Conservation (phyloP, 2,329 filamentous ascomycete species). For the Parastagonospora avenae region DNA sequence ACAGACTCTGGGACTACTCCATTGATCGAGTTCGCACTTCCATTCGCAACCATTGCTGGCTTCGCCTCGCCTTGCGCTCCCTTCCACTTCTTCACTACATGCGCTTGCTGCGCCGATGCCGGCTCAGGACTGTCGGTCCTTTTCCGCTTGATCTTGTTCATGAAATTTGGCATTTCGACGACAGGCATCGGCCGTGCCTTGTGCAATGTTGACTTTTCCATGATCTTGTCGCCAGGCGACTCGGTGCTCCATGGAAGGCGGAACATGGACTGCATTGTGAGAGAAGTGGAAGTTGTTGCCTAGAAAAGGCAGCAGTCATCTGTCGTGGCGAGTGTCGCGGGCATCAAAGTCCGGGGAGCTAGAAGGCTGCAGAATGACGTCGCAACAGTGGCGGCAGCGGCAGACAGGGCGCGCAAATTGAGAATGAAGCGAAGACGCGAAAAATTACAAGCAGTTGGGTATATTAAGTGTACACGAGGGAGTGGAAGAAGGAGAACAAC, state of each 20-base stretch:
- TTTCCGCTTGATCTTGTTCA: slow-evolving; percentile 65
- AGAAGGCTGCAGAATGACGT: slow-evolving; percentile 38
- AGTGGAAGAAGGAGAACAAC: slow-evolving; percentile 41
- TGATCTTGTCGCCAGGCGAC: slow-evolving; percentile 49
- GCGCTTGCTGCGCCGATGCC: slow-evolving; percentile 34
- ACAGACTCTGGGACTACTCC: slow-evolving; percentile 21
- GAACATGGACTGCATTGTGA: slow-evolving; percentile 58
- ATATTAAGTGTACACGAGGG: slow-evolving; percentile 38
- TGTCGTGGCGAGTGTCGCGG: slow-evolving; percentile 40
- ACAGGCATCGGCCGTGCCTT: slow-evolving; percentile 52
- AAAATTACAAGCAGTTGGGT: slow-evolving; percentile 40
- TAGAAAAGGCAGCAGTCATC: slow-evolving; percentile 46
- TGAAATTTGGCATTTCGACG: slow-evolving; percentile 51
- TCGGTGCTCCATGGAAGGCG: slow-evolving; percentile 56
- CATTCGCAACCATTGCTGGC: slow-evolving; percentile 20
- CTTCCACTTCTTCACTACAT: slow-evolving; percentile 49
- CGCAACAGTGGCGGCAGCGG: slow-evolving; percentile 30
- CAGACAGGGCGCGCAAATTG: slow-evolving; percentile 22
- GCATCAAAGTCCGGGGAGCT: slow-evolving; percentile 36
- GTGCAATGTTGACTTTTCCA: slow-evolving; percentile 49
- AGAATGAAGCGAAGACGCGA: slow-evolving; percentile 19
- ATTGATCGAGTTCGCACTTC: slow-evolving; percentile 17
- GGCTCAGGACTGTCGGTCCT: slow-evolving; percentile 56
- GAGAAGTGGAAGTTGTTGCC: slow-evolving; percentile 43
- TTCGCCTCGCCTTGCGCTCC: slow-evolving; percentile 40